Conservation (phyloP, 1,139 yeast genomes). For the Scheffersomyces titani region DNA sequence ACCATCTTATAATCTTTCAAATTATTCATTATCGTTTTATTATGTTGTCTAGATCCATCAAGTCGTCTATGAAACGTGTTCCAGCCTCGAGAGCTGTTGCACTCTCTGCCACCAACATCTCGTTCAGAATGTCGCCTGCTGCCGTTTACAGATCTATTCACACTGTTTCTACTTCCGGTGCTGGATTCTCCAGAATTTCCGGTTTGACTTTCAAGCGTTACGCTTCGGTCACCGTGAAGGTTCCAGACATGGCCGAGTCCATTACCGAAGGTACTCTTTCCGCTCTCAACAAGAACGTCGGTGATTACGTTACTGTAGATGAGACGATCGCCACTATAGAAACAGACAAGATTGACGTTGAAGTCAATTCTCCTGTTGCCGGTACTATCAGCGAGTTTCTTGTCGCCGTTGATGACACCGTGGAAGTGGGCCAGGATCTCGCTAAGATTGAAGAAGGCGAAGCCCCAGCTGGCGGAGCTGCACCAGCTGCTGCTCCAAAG, state of each 20-base stretch:
- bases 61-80: slow-evolving; percentile 12
- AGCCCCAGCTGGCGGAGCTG: slow-evolving; percentile 69
- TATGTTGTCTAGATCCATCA: slow-evolving; percentile 18
- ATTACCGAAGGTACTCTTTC: slow-evolving; percentile 95
- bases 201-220: slow-evolving; percentile 23
- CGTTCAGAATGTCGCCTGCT: background rate
- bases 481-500: slow-evolving; percentile 28
- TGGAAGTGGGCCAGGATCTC: slow-evolving; percentile 93
- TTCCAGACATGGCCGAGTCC: slow-evolving; percentile 99
- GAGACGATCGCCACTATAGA: slow-evolving; percentile 96
- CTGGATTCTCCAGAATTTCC: background rate
- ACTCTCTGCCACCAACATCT: slow-evolving; percentile 1
- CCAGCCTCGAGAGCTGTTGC: slow-evolving; percentile 8
- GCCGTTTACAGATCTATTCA: background rate
- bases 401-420: slow-evolving; percentile 88
- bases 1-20: background rate
- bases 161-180: background rate
- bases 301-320: slow-evolving; percentile 85
- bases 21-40: background rate
- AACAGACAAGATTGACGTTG: slow-evolving; percentile 97
- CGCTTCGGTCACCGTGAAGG: slow-evolving; percentile 66
- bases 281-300: slow-evolving; percentile 76
- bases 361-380: slow-evolving; percentile 90
- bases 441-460: slow-evolving; percentile 89
- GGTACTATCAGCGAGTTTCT: slow-evolving; percentile 88